Percentiles rank a stretch among this genome's conserved stretches.
phyloP scores from a whole-genome alignment of 176 grass and related monocot genomes.

The Otatea glauca region DNA sequence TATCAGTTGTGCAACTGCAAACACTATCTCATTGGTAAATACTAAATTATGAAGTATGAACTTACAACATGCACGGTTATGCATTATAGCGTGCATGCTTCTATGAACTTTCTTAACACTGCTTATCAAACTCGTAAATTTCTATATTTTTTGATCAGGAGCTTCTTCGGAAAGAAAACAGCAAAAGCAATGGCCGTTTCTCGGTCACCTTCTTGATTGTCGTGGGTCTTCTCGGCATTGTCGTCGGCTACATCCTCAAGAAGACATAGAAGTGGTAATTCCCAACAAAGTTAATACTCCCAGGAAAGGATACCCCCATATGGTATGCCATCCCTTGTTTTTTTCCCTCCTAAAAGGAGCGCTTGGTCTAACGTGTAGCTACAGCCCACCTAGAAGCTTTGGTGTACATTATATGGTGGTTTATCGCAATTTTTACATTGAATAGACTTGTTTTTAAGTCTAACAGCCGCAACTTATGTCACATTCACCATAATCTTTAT shows the following conservation, averaged over 20 bases:
- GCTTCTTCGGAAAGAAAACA: slow-evolving; percentile 74
- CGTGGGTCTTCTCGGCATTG: slow-evolving; percentile 71
- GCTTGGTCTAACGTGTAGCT: slow-evolving; percentile 53
- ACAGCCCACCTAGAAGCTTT: slow-evolving; percentile 44
- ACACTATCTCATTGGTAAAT: background rate
- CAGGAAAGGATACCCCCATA: slow-evolving; percentile 37
- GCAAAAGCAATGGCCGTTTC: slow-evolving; percentile 57
- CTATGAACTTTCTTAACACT: slow-evolving; percentile 22
- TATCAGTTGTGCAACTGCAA: background rate
- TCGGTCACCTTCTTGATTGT: slow-evolving; percentile 80
- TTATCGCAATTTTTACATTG: slow-evolving; percentile 24
- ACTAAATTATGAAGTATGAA: background rate
- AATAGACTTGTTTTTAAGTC: slow-evolving; percentile 47
- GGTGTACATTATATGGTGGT: slow-evolving; percentile 53
- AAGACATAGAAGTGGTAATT: slow-evolving; percentile 62
- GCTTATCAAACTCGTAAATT: background rate
- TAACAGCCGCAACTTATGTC: slow-evolving; percentile 3
- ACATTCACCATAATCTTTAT: slow-evolving; percentile 39
- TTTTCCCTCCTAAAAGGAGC: slow-evolving; percentile 49
- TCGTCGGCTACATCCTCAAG: slow-evolving; percentile 81
- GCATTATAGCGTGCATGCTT: background rate
- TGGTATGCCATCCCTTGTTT: slow-evolving; percentile 36
- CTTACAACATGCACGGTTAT: background rate
- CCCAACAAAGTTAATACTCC: slow-evolving; percentile 36
- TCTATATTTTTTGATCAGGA: slow-evolving; percentile 56